Evolutionary conservation across 805 yeast species (phyloP).

Genomic region (Pichia kluyveri): DNA sequence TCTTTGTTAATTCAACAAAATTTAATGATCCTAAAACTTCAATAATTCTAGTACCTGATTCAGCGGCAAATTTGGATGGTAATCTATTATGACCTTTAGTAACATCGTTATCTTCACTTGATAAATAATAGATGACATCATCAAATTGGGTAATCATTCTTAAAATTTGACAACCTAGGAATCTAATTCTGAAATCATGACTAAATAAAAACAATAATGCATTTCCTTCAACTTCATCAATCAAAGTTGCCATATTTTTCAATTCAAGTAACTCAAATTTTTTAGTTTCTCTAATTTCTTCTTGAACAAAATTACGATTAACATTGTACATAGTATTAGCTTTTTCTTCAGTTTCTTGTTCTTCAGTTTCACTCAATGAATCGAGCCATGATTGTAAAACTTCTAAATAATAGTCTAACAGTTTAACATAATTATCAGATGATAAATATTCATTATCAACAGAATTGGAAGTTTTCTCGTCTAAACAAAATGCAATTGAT

Average conservation of each 20-base stretch:
- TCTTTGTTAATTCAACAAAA: conserved; percentile 51
- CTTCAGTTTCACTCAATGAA: conserved; percentile 37
- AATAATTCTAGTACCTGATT: conserved; percentile 65
- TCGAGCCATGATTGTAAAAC: conserved; percentile 75
- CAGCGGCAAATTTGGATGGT: conserved; percentile 68
- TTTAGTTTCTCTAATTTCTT: conserved; percentile 34
- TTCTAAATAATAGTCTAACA: conserved; percentile 68
- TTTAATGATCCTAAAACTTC: conserved; percentile 69
- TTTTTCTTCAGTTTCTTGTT: conserved; percentile 18
- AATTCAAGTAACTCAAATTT: conserved; percentile 60
- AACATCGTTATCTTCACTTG: conserved; percentile 14
- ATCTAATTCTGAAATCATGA: conserved; percentile 69
- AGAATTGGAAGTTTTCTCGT: conserved; percentile 54
- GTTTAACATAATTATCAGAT: conserved; percentile 48
- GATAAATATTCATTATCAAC: conserved; percentile 51
- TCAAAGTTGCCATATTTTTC: conserved; percentile 71
- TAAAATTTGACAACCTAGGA: conserved; percentile 65
- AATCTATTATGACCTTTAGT: conserved; percentile 40
- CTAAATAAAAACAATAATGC: conserved; percentile 88
- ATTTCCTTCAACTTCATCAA: conserved; percentile 94
- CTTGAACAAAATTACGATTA: conserved; percentile 26
- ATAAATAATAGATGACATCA: conserved; percentile 55
- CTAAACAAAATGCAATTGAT: conserved; percentile 66
- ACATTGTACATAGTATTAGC: conserved; percentile 28
- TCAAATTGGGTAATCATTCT: conserved; percentile 82